Base-by-base conservation (phyloP, 2,329 filamentous ascomycete genomes). In the Aspergillus sp. region DNA sequence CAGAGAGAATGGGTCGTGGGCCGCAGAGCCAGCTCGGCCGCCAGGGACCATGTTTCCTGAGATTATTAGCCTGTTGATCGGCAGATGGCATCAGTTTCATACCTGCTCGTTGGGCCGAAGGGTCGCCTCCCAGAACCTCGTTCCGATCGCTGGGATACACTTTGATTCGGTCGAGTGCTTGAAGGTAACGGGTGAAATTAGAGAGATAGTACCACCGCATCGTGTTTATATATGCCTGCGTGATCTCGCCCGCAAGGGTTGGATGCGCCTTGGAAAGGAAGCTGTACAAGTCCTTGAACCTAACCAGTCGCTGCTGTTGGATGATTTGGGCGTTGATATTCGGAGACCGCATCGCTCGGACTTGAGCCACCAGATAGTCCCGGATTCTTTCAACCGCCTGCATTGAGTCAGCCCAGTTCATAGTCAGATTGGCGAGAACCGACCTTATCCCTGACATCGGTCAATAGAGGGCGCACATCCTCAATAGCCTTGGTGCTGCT, bases 201-300 rank as follows among this genome's bases (percentile, higher is more conserved):
- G 82, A 91, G 33, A 82, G 64, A 55, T 96, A 96, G 53, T 98
- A 98, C 91, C 91, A 98, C 33, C 86, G 78, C 86, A 98, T 98
- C 0, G 93, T 98, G 57, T 95, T 94, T 65, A 93, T 80, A 52
- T 98, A 98, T 3, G 93, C 91, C 55, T 86, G 82, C 6, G 79
- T 79, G 43, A 98, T 93, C 58, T 98, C 85, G 33, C 88, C 80
- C 6, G 85, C 86, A 4, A 98, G 74, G n/a, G 75, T 71, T 1
- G 82, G 68, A 49, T 96, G 86, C 44, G 89, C 82, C 46, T 75
- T 79, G 38, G 85, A 78, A 19, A 98, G 69, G 52, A 96, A 98
- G 4, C 75, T 71, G 59, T 80, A 98, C 0, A 95, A 66, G 20
- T 94, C 86, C 56, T 85, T 93, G 64, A 86, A 93, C 47, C 76